Evolutionary conservation across 2,329 filamentous ascomycete species (phyloP), one percentile per base, ranked within the genome.

Genomic region (Xylaria sp.): DNA sequence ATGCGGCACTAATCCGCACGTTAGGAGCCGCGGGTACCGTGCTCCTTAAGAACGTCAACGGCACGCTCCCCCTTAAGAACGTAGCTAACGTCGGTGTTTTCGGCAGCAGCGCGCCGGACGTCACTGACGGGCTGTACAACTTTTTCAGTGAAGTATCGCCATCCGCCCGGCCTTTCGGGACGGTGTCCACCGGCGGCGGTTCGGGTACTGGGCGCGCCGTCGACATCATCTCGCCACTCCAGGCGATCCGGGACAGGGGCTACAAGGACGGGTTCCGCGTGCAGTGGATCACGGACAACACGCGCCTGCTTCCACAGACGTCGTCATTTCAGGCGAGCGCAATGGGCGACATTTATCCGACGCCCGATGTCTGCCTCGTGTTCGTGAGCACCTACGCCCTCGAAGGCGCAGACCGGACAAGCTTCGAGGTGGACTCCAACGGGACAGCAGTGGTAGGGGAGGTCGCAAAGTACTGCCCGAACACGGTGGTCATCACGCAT

Each of bases 21-120:
- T 83, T 87, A 67, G 81, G 73, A 15, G 73, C 76, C 13, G 76
- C 74, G 59, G 88, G 88, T 19, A 89, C 85, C 11, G 85, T 92
- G 15, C 81, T 94, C 2, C 79, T 94, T 63, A 94, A 93, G 81
- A 93, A 93, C 76, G 78, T 78, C 29, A 81, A 81, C 63, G 82
- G 81, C 35, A 81, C 81, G 1, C 79, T 92, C 6, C 90, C 90
- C 0, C 78, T 87, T 37, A 82, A 82, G 69, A 76, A 76, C 3
- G 81, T 80, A 86, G 74, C 87, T 80, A 74, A 79, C 76, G 74
- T 87, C 82, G 78, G 83, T 73, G 67, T 84, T 79, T 75, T 87
- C 80, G 69, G 86, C 65, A 66, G 80, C 83, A 70, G 86, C 86
- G 89, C 89, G n/a, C 81, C 83, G 33, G 87, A 90, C 23, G 38